Evolutionary conservation across 2,329 filamentous ascomycete genomes (phyloP), one percentile per base, ranked within the genome.

Genomic region (Stagonosporopsis tanaceti): DNA sequence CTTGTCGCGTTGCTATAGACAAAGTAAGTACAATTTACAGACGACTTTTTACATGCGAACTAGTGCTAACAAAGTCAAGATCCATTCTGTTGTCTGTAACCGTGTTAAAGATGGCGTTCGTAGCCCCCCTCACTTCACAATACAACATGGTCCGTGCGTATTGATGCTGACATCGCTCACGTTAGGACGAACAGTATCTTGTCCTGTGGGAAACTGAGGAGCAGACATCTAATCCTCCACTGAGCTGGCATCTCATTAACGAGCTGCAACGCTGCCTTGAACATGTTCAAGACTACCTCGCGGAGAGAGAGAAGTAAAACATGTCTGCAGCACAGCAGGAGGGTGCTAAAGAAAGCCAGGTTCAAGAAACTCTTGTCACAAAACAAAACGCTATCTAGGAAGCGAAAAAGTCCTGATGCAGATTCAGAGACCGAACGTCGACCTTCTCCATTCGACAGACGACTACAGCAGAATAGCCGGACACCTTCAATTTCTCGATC

Each of bases 241-340:
- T 76, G 3, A 80, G 77, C 6, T 83, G 80, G 80, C 81, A 83
- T 50, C 37, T 59, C 1, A 32, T 82, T 0, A 53, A 68, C 0
- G 80, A 82, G 47, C 71, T 83, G 0, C 57, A 60, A 0, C 46
- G 65, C 6, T 77, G 76, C 34, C 67, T 81, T 0, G 73, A 78
- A 46, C 57, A 72, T 1, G 68, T 83, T 0, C 81, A 83, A 47
- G 66, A 67, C 2, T 82, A 83, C 47, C 60, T 82, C 0, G 75
- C 78, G 2, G 25, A 27, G 14, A 62, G 66, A 30, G 57, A 69
- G 15, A 64, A 64, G 73, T 74, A 28, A 30, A 37, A 15, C 9
- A 22, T n/a, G 15, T 39, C 6, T 15, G 37, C 27, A 40, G 24
- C 2, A 28, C 2, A 15, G 9, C 17, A 22, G 12, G 12, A 9